Base-by-base conservation (phyloP, 2,329 filamentous ascomycete species). In the Emergomyces orientalis region DNA sequence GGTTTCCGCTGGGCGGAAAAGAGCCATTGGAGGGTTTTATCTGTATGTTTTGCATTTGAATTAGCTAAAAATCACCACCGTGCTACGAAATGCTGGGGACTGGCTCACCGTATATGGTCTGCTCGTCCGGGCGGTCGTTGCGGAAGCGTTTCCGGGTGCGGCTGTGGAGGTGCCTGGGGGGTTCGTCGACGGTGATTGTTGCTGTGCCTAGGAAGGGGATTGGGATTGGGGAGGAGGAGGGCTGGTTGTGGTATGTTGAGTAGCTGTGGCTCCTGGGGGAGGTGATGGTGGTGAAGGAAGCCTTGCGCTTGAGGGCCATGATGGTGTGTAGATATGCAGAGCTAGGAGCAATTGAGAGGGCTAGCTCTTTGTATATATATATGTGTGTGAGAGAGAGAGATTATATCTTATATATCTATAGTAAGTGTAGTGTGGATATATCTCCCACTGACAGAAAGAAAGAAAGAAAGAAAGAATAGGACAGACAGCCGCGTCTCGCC, bases 281-380 rank as follows among this genome's bases (percentile, higher is more conserved):
- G 43, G 78, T 70, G 22, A 80, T 66, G 17, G 70, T 76, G 19
- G 81, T 78, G 65, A 79, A 77, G 51, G 82, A 83, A 54, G 82
- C 81, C 71, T 86, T 86, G 70, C 84, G 82, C 72, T 86, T 86
- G 71, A 81, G 74, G 27, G 77, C 75, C 83, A 86, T 85, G n/a
- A 52, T 25, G 25, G 1, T 27, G 49, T 19, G 43, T 22, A n/a
- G 2, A n/a, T 17, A 2, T 52, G 7, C 6, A 41, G 7, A 3
- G 32, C 32, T 32, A 32, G 32, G 32, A 32, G 32, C 32, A 37
- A 37, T 37, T 37, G 34, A 8, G 34, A 37, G 5, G 9, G 34
- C 34, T 37, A 37, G 34, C 9, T 11, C 9, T 37, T 37, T 37
- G 43, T 45, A 19, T 45, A 52, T 19, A 14, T 25, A 13, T 7